phyloP scores from a whole-genome alignment of 2,329 filamentous ascomycete species.

The Penicillium sp. region DNA sequence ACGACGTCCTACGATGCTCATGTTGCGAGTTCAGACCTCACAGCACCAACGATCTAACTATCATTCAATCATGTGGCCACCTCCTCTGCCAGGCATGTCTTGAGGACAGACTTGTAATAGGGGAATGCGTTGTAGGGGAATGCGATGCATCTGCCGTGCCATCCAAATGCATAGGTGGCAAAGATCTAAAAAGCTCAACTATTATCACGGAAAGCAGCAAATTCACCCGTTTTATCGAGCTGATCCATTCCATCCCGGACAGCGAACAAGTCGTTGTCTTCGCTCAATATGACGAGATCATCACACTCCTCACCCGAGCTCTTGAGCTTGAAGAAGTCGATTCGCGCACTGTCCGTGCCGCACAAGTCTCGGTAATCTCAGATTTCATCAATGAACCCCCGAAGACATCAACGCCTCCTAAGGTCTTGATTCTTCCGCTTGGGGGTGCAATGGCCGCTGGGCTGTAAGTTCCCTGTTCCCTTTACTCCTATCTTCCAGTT shows the following conservation, averaged over 20 bases:
- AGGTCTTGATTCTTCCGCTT: slow-evolving; percentile 59
- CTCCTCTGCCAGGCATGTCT: slow-evolving; percentile 48
- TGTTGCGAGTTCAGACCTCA: slow-evolving; percentile 2
- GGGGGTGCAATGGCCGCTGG: slow-evolving; percentile 60
- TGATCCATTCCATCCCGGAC: slow-evolving; percentile 43
- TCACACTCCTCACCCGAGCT: slow-evolving; percentile 36
- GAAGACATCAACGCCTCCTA: slow-evolving; percentile 18
- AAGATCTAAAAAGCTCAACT: slow-evolving; percentile 32
- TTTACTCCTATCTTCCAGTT: background rate
- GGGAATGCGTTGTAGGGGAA: slow-evolving; percentile 38
- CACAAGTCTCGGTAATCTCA: background rate
- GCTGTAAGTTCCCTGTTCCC: slow-evolving; percentile 47
- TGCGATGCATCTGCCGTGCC: slow-evolving; percentile 42
- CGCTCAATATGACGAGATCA: slow-evolving; percentile 52
- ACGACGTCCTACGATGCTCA: background rate
- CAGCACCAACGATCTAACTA: slow-evolving; percentile 32
- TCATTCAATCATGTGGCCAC: slow-evolving; percentile 56
- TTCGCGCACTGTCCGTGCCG: slow-evolving; percentile 38
- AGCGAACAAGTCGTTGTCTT: slow-evolving; percentile 58
- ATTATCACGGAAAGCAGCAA: slow-evolving; percentile 47
- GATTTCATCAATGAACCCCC: slow-evolving; percentile 26
- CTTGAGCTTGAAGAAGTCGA: slow-evolving; percentile 29
- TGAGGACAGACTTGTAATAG: slow-evolving; percentile 23
- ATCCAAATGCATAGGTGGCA: slow-evolving; percentile 39
- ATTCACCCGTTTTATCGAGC: slow-evolving; percentile 45